A percentile compares a stretch with the other conserved stretches of the same genome.
These are phyloP conservation scores for Globisporangium sylvaticum DNA, from an alignment of 352 stramenopile genomes.

Conservation along the genomic window DNA sequence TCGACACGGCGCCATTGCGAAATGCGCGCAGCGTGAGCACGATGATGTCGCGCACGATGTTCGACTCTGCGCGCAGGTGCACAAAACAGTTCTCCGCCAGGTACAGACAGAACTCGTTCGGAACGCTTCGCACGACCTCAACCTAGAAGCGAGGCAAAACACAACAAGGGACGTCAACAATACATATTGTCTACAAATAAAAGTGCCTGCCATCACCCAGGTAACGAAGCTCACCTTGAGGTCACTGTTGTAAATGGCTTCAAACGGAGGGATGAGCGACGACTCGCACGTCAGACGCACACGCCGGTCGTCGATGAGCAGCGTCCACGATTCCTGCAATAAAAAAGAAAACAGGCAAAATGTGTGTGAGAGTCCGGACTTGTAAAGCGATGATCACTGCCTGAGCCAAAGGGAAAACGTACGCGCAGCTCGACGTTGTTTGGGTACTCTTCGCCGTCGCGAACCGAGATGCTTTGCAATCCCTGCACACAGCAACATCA, in stretches of 20 bases:
- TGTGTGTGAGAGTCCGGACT: background rate
- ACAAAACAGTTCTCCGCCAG: conserved; percentile 56
- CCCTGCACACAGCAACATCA: conserved; percentile 16
- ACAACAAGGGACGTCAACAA: background rate
- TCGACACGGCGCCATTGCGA: conserved; percentile 51
- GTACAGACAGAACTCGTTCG: conserved; percentile 69
- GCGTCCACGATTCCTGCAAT: conserved; percentile 83
- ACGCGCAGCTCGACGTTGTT: conserved; percentile 61
- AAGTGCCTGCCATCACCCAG: too few species aligned
- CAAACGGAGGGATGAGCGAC: conserved; percentile 72
- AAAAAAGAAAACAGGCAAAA: too few species aligned
- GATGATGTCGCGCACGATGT: conserved; percentile 76
- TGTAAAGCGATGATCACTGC: background rate
- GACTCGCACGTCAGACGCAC: conserved; percentile 80
- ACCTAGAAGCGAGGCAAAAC: conserved; percentile 17
- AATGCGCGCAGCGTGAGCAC: conserved; percentile 78
- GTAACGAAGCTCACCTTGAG: conserved; percentile 43
- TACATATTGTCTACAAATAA: too few species aligned
- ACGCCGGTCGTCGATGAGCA: conserved; percentile 74
- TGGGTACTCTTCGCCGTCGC: conserved; percentile 55
- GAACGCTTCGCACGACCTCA: conserved; percentile 43
- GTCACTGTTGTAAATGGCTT: conserved; percentile 66
- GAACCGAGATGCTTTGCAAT: conserved; percentile 44
- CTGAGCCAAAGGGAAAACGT: conserved; percentile 14
- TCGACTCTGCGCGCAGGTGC: conserved; percentile 67